Evolutionary conservation across 495 filamentous ascomycete genomes (phyloP), one percentile per base, ranked within the genome.

Genomic region (Xanthoparmelia taractica): DNA sequence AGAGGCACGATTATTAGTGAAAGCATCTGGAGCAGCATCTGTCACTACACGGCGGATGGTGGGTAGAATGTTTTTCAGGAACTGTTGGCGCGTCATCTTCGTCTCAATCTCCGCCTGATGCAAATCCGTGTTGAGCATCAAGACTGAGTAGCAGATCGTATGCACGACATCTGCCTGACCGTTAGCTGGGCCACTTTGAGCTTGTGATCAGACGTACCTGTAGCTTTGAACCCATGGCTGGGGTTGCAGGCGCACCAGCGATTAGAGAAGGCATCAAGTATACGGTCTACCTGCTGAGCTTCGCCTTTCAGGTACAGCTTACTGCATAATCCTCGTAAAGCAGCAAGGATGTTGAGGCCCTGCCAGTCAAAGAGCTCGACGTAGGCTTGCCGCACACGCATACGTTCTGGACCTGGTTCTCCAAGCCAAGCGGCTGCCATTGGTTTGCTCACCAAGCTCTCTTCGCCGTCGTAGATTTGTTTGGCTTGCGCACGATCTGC

Each of bases 211-310:
- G n/a, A 70, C 85, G 74, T 80, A 95, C 91, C 91, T 63, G 77
- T 80, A 52, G 85, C 84, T 73, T 94, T 97, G 82, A 97, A 99
- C 43, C 93, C 93, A 73, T 97, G 91, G 56, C 85, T 91, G 4
- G 88, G 85, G 72, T 99, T 99, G 76, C 93, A 97, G 69, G 88
- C 84, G 72, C 92, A 97, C 94, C 95, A 97, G 54, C 93, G 78
- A 38, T 79, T 83, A 4, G 93, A 87, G 68, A 97, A 92, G 23
- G 89, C 87, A 70, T 92, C 89, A 68, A 99, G 74, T 40, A 99
- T 92, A 7, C 94, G 86, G 69, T 97, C 95, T 12, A 99, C 88
- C 73, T 99, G 94, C 74, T 99, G 94, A 27, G 92, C 95, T 76
- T 99, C 94, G 31, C 89, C 94, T 70, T 88, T 88, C 50, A 99